phyloP scores from a whole-genome alignment of 2,329 filamentous ascomycete genomes.

The Fusarium compactum region DNA sequence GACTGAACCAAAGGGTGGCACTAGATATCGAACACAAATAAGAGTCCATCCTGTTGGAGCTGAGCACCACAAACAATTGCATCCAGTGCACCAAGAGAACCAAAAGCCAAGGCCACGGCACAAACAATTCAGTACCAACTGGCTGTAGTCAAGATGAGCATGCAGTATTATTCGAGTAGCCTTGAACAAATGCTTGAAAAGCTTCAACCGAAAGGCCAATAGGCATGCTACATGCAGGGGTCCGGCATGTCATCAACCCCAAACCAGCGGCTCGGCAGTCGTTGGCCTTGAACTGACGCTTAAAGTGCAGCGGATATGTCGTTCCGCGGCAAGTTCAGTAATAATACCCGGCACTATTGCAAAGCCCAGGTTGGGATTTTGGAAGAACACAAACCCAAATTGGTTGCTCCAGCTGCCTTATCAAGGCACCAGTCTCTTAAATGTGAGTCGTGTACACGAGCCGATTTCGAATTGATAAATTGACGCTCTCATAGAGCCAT shows the following conservation, averaged over 20 bases:
- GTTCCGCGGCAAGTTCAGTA: slow-evolving; percentile 9
- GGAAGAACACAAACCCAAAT: not conserved
- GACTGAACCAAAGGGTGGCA: not conserved
- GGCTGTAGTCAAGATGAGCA: not conserved
- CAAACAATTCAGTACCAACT: not conserved
- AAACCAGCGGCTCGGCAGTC: slow-evolving; percentile 34
- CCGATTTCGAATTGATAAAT: not conserved
- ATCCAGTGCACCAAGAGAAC: not conserved
- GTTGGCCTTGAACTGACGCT: slow-evolving; percentile 4
- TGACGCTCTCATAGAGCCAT: not conserved
- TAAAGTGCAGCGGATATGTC: slow-evolving; percentile 5
- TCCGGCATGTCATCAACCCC: slow-evolving; percentile 24
- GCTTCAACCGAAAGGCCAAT: slow-evolving; percentile 6
- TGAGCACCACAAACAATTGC: not conserved
- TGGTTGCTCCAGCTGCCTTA: not conserved
- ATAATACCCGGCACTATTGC: not conserved
- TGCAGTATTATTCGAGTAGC: slow-evolving; percentile 3
- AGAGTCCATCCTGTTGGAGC: not conserved
- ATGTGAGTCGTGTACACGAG: not conserved
- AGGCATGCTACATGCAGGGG: slow-evolving; percentile 27
- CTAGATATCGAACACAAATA: not conserved
- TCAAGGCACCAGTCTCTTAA: not conserved
- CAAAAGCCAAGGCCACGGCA: not conserved
- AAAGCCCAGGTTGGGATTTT: not conserved
- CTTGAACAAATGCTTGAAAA: not conserved